Conservation (phyloP, 768 basidiomycete genomes). For the Xanthoconium stramineum region DNA sequence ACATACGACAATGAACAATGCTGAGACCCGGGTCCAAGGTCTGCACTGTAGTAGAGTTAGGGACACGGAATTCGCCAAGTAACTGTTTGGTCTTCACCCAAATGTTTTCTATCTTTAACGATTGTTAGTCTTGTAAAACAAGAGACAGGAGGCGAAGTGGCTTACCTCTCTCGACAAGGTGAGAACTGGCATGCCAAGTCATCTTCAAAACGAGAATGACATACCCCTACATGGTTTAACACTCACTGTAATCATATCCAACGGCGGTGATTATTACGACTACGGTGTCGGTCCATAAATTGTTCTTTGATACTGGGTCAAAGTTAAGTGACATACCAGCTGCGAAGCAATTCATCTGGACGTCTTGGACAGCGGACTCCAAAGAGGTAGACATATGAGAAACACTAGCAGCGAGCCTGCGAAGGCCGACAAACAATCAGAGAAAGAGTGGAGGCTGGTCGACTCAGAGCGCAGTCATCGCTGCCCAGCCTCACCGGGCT, state of each 20-base stretch:
- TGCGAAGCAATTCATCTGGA: background rate
- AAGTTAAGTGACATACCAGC: background rate
- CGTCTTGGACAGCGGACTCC: background rate
- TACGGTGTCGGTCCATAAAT: background rate
- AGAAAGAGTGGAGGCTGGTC: too few relatives aligned
- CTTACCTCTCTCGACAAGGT: slow-evolving; percentile 13
- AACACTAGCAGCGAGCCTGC: background rate
- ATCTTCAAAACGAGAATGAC: too few relatives aligned
- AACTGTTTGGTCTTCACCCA: slow-evolving; percentile 2
- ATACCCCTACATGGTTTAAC: too few relatives aligned
- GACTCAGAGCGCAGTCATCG: too few relatives aligned
- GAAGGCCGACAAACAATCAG: background rate
- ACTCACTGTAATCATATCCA: slow-evolving; percentile 16
- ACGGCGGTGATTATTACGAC: slow-evolving; percentile 3
- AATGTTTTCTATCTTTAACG: slow-evolving; percentile 8
- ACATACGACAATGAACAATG: slow-evolving; percentile 8
- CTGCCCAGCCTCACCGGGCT: too few relatives aligned
- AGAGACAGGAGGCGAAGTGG: too few relatives aligned
- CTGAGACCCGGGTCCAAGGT: slow-evolving; percentile 5
- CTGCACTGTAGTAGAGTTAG: background rate
- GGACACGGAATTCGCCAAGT: too few relatives aligned
- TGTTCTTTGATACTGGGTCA: background rate
- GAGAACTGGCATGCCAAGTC: slow-evolving; percentile 1
- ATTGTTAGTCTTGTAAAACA: background rate
- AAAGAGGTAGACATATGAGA: background rate